phyloP scores from a whole-genome alignment of 179 eudicot genomes.

The Gypsophila paniculata region DNA sequence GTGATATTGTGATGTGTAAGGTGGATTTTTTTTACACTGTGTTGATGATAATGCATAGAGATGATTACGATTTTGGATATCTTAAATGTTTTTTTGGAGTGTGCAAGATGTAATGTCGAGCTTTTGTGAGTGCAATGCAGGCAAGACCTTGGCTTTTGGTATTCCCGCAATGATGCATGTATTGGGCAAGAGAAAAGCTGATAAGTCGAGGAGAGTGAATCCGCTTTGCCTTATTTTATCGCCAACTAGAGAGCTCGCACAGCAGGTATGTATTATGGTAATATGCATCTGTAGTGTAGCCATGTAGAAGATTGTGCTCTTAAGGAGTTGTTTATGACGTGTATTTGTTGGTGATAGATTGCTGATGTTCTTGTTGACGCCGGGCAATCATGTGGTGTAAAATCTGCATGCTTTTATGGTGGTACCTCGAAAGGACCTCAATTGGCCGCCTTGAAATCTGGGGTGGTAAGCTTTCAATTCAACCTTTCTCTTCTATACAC shows the following conservation, averaged over 20 bases:
- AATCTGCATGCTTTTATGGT: conserved; percentile 77
- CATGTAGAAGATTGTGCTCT: not conserved
- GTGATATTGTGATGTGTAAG: not conserved
- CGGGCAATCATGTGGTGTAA: conserved; percentile 72
- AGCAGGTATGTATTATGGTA: conserved; percentile 42
- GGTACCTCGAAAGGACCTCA: conserved; percentile 97
- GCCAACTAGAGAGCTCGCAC: conserved; percentile 97
- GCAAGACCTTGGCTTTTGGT: conserved; percentile 96
- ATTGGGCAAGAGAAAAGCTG: conserved; percentile 49
- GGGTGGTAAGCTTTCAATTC: conserved; percentile 59
- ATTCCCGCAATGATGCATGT: conserved; percentile 87
- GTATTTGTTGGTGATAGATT: conserved; percentile 52
- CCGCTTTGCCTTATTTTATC: conserved; percentile 87
- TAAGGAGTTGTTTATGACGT: not conserved
- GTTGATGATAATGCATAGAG: too few species aligned
- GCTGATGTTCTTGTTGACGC: conserved; percentile 80
- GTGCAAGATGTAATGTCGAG: not conserved
- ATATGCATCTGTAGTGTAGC: not conserved
- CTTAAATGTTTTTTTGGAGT: not conserved
- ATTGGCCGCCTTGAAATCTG: conserved; percentile 69
- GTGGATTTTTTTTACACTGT: too few species aligned
- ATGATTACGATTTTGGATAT: not conserved
- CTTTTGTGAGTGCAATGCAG: conserved; percentile 32
- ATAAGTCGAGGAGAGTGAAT: conserved; percentile 41
- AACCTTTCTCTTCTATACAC: not conserved